phyloP scores from a whole-genome alignment of 225 moss, liverwort and hornwort species.

The Marchantia polymorpha region DNA sequence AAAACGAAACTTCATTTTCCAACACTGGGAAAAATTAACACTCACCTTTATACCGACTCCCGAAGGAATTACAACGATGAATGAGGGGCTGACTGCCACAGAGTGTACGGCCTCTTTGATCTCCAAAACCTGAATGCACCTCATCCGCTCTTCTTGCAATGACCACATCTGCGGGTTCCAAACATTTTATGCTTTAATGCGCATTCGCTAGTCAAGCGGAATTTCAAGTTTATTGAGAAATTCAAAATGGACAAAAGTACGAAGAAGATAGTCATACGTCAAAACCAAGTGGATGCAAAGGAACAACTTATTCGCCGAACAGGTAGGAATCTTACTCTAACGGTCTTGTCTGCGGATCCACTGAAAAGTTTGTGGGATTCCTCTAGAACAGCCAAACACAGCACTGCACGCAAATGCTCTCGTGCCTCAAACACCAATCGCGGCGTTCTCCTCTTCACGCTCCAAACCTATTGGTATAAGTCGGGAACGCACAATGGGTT shows the following conservation, averaged over 20 bases:
- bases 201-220: not conserved
- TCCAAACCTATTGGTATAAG: constrained; percentile 40
- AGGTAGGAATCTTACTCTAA: constrained; percentile 40
- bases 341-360: constrained; percentile 57
- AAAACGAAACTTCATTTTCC: too few species aligned
- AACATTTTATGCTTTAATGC: not conserved
- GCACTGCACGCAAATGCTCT: constrained; percentile 44
- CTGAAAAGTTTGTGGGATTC: constrained; percentile 39
- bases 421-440: constrained; percentile 42
- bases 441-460: constrained; percentile 34
- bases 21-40: too few species aligned
- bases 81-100: constrained; percentile 39
- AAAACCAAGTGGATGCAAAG: not conserved
- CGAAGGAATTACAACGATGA: constrained; percentile 46
- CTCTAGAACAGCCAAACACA: constrained; percentile 43
- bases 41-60: constrained; percentile 50
- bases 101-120: constrained; percentile 48
- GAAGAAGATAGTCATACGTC: not conserved
- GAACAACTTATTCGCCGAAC: not conserved
- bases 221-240: not conserved
- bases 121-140: constrained; percentile 43
- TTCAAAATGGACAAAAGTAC: not conserved
- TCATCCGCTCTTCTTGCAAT: constrained; percentile 34
- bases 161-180: constrained; percentile 42
- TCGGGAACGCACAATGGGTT: not conserved